Conservation (phyloP, 1,284 basidiomycete genomes). For the Apiotrichum akiyoshidainum region DNA sequence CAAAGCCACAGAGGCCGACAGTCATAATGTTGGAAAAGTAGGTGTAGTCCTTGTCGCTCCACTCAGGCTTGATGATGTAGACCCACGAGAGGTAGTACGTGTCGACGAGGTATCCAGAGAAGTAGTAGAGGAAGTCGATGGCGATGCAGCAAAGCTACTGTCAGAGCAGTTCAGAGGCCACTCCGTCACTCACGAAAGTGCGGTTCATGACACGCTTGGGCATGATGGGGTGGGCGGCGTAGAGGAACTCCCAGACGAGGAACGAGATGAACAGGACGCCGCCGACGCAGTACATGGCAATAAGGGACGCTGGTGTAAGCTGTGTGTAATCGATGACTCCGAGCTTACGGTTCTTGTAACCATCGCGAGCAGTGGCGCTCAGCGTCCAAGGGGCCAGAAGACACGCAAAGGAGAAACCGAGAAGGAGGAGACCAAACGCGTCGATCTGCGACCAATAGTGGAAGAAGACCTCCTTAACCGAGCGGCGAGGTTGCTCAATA, state of each 20-base stretch:
- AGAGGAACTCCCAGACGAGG: conserved; percentile 47
- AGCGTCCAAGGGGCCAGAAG: conserved; percentile 50
- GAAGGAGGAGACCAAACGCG: conserved; percentile 46
- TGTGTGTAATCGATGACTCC: background rate
- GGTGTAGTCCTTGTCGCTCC: conserved; percentile 22
- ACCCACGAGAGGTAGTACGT: conserved; percentile 42
- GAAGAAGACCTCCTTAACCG: conserved; percentile 18
- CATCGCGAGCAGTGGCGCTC: conserved; percentile 35
- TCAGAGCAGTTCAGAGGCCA: too few species aligned
- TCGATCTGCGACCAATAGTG: conserved; percentile 39
- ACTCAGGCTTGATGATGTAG: conserved; percentile 26
- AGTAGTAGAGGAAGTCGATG: conserved; percentile 42
- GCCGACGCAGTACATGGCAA: conserved; percentile 51
- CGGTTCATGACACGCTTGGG: conserved; percentile 51
- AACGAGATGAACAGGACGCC: conserved; percentile 47
- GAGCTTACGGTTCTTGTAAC: conserved; percentile 43
- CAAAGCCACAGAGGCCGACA: conserved; percentile 40
- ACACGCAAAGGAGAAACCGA: conserved; percentile 46
- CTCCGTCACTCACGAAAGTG: conserved; percentile 42
- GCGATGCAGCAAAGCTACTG: conserved; percentile 23
- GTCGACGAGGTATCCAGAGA: conserved; percentile 31
- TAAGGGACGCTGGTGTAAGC: conserved; percentile 41
- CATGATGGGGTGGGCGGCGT: conserved; percentile 48
- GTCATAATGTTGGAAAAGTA: conserved; percentile 24
- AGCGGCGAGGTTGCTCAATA: conserved; percentile 13